phyloP scores from a whole-genome alignment of 2,329 filamentous ascomycete genomes.

The Elsinoe ampelina region DNA sequence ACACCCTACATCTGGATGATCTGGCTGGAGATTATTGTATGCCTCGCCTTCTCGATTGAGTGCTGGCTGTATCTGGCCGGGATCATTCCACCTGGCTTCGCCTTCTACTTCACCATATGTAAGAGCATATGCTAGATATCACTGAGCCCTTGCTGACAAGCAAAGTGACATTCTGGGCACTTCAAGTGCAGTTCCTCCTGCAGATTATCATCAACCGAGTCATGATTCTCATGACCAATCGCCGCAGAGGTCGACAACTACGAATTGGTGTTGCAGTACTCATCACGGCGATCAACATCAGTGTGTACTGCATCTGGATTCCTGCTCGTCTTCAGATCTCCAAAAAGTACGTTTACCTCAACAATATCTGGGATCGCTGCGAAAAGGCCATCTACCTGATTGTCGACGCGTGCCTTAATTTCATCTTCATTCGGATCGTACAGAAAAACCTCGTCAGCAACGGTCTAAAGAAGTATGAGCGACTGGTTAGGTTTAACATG shows the following conservation, averaged over 20 bases:
- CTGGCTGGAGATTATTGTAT: conserved; percentile 39
- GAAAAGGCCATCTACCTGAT: conserved; percentile 31
- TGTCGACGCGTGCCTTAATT: conserved; percentile 31
- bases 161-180: conserved; percentile 22
- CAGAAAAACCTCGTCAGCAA: conserved; percentile 40
- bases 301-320: conserved; percentile 28
- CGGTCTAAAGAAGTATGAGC: conserved; percentile 43
- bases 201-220: conserved; percentile 33
- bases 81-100: conserved; percentile 6
- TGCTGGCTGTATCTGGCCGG: conserved; percentile 27
- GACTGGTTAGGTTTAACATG: conserved; percentile 42
- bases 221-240: conserved; percentile 22
- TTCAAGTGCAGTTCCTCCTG: conserved; percentile 19
- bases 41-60: conserved; percentile 35
- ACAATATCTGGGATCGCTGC: conserved; percentile 32
- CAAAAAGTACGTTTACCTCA: conserved; percentile 26
- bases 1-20: conserved; percentile 34
- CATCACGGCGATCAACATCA: conserved; percentile 29
- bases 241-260: conserved; percentile 22
- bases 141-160: background rate
- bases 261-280: conserved; percentile 30
- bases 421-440: conserved; percentile 35
- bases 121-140: background rate
- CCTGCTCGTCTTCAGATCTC: conserved; percentile 30
- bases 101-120: conserved; percentile 9